Evolutionary conservation across 192 early-diverging fungal species (phyloP).

Genomic region (Allomyces arbusculus): DNA sequence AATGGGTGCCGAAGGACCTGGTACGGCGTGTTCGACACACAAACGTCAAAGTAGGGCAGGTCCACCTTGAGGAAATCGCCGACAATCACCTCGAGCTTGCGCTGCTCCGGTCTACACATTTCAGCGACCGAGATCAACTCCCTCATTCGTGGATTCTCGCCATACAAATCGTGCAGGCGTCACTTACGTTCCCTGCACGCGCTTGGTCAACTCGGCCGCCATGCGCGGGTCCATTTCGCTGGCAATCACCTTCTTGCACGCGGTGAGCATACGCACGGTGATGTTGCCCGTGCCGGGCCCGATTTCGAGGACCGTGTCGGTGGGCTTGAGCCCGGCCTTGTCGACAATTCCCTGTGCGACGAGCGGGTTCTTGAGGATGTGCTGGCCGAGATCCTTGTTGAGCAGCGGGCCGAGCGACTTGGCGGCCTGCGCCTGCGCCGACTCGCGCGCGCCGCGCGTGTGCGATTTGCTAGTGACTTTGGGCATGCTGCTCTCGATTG

Average conservation of each 20-base stretch:
- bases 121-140: conserved; percentile 1
- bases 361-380: conserved; percentile 95
- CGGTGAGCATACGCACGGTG: conserved; percentile 78
- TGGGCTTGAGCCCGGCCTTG: conserved; percentile 52
- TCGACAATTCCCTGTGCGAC: conserved; percentile 92
- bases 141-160: conserved; percentile 1
- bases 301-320: conserved; percentile 73
- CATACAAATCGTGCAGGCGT: neutral
- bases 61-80: conserved; percentile 96
- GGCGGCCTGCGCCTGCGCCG: conserved; percentile 6
- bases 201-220: conserved; percentile 88
- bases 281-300: conserved; percentile 99
- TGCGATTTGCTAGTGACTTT: neutral
- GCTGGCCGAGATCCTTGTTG: conserved; percentile 94
- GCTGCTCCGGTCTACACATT: conserved; percentile 41
- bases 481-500: neutral
- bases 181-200: conserved; percentile 78
- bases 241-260: conserved; percentile 80
- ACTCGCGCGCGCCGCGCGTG: neutral
- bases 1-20: conserved; percentile 19
- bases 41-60: conserved; percentile 93
- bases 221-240: conserved; percentile 93
- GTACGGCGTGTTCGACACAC: conserved; percentile 96
- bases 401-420: conserved; percentile 62
- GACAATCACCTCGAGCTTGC: conserved; percentile 77